Conservation (phyloP, 1,284 basidiomycete species). For the Mrakiaceae sp. region DNA sequence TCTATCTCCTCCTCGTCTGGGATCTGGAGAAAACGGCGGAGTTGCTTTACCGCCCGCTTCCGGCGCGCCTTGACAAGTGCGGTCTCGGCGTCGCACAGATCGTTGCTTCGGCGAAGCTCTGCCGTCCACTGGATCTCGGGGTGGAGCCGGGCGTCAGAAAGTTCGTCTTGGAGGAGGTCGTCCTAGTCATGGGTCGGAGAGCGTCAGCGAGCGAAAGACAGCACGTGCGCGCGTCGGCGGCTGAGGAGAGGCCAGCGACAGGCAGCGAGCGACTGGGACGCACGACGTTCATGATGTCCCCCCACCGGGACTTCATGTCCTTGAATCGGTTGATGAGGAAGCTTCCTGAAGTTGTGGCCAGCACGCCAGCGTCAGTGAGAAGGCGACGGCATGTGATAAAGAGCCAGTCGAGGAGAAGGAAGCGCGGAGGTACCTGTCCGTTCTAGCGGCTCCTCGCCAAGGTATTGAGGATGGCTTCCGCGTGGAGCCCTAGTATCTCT, state of each 20-base stretch:
- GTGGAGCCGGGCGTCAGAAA: constrained; percentile 11
- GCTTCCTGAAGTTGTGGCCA: background rate
- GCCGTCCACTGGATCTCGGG: constrained; percentile 15
- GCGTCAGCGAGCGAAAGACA: background rate
- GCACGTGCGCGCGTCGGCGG: background rate
- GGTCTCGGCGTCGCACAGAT: constrained; percentile 13
- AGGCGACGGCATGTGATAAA: too few species aligned
- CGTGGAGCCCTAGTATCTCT: too few species aligned
- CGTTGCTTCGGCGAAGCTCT: constrained; percentile 1
- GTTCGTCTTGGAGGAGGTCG: constrained; percentile 11
- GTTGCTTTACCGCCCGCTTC: constrained; percentile 11
- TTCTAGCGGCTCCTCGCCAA: too few species aligned
- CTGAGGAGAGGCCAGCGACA: background rate
- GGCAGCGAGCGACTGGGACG: background rate
- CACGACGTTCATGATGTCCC: constrained; percentile 13
- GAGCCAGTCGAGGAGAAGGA: too few species aligned
- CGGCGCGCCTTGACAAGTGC: constrained; percentile 9
- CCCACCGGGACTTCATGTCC: constrained; percentile 13
- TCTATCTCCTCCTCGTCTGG: constrained; percentile 24
- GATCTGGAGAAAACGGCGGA: constrained; percentile 3
- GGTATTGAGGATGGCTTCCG: too few species aligned
- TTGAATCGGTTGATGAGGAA: constrained; percentile 4
- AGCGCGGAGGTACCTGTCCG: too few species aligned
- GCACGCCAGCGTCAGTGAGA: too few species aligned
- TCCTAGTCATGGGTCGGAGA: background rate